A percentile compares a stretch with the other conserved stretches of the same genome.
phyloP scores from a whole-genome alignment of 441 rosid species.

The Arabidopsis lyrata region DNA sequence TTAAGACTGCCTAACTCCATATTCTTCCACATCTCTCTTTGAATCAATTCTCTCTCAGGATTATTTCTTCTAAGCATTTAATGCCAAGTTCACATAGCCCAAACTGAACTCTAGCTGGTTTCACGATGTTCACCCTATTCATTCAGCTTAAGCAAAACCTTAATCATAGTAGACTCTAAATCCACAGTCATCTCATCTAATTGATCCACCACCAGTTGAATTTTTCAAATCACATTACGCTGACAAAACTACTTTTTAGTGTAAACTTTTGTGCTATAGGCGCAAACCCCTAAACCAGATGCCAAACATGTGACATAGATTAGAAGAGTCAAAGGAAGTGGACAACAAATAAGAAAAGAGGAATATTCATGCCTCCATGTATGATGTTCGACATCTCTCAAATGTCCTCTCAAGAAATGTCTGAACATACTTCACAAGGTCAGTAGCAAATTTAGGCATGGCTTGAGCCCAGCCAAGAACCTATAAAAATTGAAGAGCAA shows the following conservation, averaged over 20 bases:
- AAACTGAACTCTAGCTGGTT: slow-evolving; percentile 22
- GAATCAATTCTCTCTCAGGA: slow-evolving; percentile 21
- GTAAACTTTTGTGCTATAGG: slow-evolving; percentile 32
- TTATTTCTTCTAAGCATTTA: slow-evolving; percentile 21
- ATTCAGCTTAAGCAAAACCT: slow-evolving; percentile 9
- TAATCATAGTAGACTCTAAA: slow-evolving; percentile 11
- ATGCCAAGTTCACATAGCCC: slow-evolving; percentile 29
- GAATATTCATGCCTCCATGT: slow-evolving; percentile 78
- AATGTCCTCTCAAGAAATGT: slow-evolving; percentile 97
- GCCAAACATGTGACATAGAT: slow-evolving; percentile 29
- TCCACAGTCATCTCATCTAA: slow-evolving; percentile 25
- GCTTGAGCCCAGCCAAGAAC: slow-evolving; percentile 99
- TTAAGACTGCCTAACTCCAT: slow-evolving; percentile 8
- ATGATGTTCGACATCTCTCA: slow-evolving; percentile 97
- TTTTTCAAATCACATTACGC: slow-evolving; percentile 1
- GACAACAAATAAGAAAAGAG: slow-evolving; percentile 25
- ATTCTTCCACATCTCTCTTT: slow-evolving; percentile 5
- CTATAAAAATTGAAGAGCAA: slow-evolving; percentile 51
- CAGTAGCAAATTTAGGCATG: slow-evolving; percentile 97
- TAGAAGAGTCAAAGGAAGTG: slow-evolving; percentile 26
- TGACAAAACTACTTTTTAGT: slow-evolving; percentile 11
- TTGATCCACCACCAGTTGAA: slow-evolving; percentile 5
- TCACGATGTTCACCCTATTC: slow-evolving; percentile 16
- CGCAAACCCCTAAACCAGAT: slow-evolving; percentile 35
- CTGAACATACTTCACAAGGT: slow-evolving; percentile 92